Base-by-base conservation (phyloP, 148 eudicot species). In the Silene uniflora region DNA sequence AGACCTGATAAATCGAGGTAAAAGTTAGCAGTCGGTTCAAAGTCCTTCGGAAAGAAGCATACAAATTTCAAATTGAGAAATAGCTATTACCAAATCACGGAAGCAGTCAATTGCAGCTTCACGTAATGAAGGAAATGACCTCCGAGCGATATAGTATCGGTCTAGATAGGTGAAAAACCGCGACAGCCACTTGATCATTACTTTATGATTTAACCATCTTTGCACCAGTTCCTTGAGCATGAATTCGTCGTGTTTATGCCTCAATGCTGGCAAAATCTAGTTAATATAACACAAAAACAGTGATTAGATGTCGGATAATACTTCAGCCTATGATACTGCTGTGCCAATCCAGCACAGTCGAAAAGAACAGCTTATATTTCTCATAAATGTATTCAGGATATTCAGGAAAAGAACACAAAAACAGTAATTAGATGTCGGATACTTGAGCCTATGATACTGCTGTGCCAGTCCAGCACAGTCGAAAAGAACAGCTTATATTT, bases 191-290 rank as follows among this genome's bases (percentile, higher is more conserved):
- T 82, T 72, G 56, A 82, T 69, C 87, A 85, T 82, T 6, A 82
- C 73, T 76, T 85, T 85, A 61, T 82, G 83, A 75, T 85, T 85
- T 35, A 62, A 62, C 87, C 87, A 85, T 75, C 85, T 80, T 56
- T 68, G 44, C 44, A 74, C 77, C 47, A 85, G 84, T 59, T 82
- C 87, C 74, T 78, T 85, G 70, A 85, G 72, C 85, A 80, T 71
- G 74, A 77, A 82, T 61, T 85, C 84, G n/a, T 77, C 85, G 14
- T 85, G 87, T 59, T 80, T 85, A 24, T 82, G 76, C 64, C 35
- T 82, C 69, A 85, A 69, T 71, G 78, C 69, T 25, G 87, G 87
- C 73, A 85, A 19, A 25, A 85, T 79, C 87, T 85, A 54, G 42
- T 11, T 23, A 3, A 6, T 22, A 29, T 73, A 19, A 22, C 42